Evolutionary conservation across 805 yeast species (phyloP).

Genomic region (Kuraishia piskuri): DNA sequence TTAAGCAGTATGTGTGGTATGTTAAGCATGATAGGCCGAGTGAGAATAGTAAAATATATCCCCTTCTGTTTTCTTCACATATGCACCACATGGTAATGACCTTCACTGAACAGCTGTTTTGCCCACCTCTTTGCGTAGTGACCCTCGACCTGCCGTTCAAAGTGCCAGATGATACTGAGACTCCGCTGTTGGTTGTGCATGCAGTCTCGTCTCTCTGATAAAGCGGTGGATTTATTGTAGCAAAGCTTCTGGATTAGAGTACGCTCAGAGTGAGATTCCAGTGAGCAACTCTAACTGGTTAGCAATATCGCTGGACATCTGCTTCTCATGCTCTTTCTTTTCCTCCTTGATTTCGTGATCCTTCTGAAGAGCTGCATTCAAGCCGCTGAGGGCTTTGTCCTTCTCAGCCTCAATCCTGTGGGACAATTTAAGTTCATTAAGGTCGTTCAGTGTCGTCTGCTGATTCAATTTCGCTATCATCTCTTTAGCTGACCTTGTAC

Average conservation of each 20-base stretch:
- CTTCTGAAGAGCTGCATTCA: slow-evolving; percentile 27
- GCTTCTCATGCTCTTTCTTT: slow-evolving; percentile 17
- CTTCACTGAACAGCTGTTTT: too few relatives aligned
- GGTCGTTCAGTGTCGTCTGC: not conserved
- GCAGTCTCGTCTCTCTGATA: too few relatives aligned
- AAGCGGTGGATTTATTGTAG: too few relatives aligned
- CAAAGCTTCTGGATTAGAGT: not conserved
- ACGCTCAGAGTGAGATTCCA: slow-evolving; percentile 26
- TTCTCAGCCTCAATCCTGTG: slow-evolving; percentile 6
- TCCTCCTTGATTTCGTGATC: slow-evolving; percentile 22
- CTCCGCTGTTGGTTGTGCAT: too few relatives aligned
- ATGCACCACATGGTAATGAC: too few relatives aligned
- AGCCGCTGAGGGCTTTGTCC: slow-evolving; percentile 26
- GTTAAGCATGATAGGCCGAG: too few relatives aligned
- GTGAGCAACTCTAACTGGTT: slow-evolving; percentile 39
- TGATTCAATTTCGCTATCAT: slow-evolving; percentile 19
- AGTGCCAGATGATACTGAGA: too few relatives aligned
- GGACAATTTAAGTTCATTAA: not conserved
- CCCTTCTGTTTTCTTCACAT: too few relatives aligned
- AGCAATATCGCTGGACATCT: slow-evolving; percentile 32
- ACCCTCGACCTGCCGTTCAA: too few relatives aligned
- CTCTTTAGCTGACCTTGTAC: slow-evolving; percentile 14
- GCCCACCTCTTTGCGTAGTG: too few relatives aligned
- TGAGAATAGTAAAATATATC: too few relatives aligned
- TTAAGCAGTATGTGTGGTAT: too few relatives aligned